A percentile compares a stretch with the other conserved stretches of the same genome.
phyloP scores from a whole-genome alignment of 331 rosid species.

The Malus hybrid region DNA sequence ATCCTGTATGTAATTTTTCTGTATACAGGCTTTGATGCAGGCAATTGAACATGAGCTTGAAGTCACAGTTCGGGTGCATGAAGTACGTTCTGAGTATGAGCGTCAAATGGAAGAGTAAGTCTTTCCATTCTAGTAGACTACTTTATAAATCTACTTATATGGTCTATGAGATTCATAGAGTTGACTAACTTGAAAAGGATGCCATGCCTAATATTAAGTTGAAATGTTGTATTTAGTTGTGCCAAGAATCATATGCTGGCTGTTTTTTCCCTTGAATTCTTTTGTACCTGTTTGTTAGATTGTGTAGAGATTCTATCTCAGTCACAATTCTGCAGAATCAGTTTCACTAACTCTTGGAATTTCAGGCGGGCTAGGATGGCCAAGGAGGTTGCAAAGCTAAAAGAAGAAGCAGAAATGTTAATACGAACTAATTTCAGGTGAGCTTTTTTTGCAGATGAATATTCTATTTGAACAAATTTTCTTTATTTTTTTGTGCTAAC shows the following conservation, averaged over 20 bases:
- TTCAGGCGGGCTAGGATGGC: constrained; percentile 84
- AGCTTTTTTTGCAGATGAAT: neutral
- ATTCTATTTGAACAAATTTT: neutral
- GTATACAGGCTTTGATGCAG: constrained; percentile 62
- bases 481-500: neutral
- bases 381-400: constrained; percentile 58
- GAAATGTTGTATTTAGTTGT: neutral
- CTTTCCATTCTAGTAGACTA: neutral
- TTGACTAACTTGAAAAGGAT: neutral
- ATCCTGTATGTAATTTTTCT: neutral
- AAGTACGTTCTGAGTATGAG: constrained; percentile 88
- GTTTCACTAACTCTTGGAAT: constrained; percentile 13
- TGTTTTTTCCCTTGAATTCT: neutral
- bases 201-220: neutral
- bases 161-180: neutral
- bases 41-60: constrained; percentile 84
- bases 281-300: neutral
- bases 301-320: neutral
- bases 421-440: constrained; percentile 46
- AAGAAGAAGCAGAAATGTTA: constrained; percentile 51
- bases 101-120: constrained; percentile 80
- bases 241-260: neutral
- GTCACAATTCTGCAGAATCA: neutral
- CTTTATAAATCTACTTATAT: neutral
- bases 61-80: constrained; percentile 77